Evolutionary conservation across 169 alveolate species (phyloP).

Genomic region (Cryptosporidium felis): DNA sequence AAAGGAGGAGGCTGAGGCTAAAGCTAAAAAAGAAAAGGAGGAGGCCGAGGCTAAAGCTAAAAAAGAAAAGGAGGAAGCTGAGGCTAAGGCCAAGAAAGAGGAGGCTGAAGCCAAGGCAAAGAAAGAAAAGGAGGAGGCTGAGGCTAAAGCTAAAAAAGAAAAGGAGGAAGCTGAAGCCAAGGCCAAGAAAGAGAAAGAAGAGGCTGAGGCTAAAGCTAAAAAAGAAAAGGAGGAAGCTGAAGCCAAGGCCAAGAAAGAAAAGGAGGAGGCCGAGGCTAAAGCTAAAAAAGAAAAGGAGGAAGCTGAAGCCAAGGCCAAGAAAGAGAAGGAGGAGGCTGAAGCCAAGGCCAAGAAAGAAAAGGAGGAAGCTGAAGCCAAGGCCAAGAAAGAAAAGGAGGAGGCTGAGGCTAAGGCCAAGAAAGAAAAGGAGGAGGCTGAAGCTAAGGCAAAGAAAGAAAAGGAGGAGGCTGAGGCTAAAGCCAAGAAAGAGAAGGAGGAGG

Average conservation of each 20-base stretch:
- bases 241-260: conserved; percentile 5
- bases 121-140: conserved; percentile 43
- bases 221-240: neutral
- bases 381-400: conserved; percentile 11
- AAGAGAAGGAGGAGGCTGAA: neutral
- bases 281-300: conserved; percentile 37
- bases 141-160: neutral
- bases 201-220: conserved; percentile 5
- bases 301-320: neutral
- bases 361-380: conserved; percentile 15
- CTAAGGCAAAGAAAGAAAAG: conserved; percentile 5
- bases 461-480: conserved; percentile 15
- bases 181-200: neutral
- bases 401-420: neutral
- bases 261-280: conserved; percentile 17
- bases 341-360: conserved; percentile 4
- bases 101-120: too few species aligned
- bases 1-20: too few species aligned
- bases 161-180: conserved; percentile 21
- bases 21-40: too few species aligned
- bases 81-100: too few species aligned
- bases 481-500: conserved; percentile 1
- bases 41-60: too few species aligned
- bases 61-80: too few species aligned
- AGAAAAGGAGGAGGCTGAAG: conserved; percentile 6